Percentiles rank a stretch among this genome's conserved stretches.
Evolutionary conservation across 129 eudicot genomes (phyloP).

Genomic region (Arctium lappa): DNA sequence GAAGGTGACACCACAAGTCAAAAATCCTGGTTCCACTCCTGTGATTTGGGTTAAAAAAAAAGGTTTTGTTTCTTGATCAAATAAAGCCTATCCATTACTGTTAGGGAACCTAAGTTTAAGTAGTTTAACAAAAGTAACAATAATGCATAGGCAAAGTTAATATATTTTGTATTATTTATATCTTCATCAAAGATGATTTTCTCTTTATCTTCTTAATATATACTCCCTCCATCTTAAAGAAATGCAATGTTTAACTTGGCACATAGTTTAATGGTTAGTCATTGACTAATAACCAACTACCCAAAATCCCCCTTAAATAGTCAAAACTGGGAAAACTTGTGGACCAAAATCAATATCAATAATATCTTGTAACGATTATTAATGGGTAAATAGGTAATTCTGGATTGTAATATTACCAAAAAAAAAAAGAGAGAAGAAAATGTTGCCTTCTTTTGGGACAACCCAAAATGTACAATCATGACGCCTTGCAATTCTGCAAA

Average conservation of each 20-base stretch:
- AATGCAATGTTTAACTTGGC: neutral
- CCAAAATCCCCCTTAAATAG: neutral
- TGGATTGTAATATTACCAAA: neutral
- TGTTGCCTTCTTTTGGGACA: neutral
- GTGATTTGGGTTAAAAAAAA: neutral
- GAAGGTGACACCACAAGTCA: neutral
- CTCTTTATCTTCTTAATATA: neutral
- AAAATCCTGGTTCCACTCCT: neutral
- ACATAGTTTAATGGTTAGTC: neutral
- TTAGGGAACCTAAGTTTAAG: neutral
- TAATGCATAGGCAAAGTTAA: neutral
- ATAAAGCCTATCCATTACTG: neutral
- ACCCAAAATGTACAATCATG: neutral
- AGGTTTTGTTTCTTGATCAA: neutral
- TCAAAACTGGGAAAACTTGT: neutral
- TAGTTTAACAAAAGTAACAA: neutral
- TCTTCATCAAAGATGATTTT: neutral
- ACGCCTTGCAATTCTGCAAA: neutral
- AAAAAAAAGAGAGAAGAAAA: neutral
- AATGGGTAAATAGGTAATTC: neutral
- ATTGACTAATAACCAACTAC: neutral
- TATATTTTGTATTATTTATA: neutral
- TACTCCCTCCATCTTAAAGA: neutral
- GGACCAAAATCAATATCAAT: neutral
- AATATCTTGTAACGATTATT: neutral